Evolutionary conservation across 2,329 filamentous ascomycete genomes (phyloP).

Genomic region (Colletotrichum sp.): DNA sequence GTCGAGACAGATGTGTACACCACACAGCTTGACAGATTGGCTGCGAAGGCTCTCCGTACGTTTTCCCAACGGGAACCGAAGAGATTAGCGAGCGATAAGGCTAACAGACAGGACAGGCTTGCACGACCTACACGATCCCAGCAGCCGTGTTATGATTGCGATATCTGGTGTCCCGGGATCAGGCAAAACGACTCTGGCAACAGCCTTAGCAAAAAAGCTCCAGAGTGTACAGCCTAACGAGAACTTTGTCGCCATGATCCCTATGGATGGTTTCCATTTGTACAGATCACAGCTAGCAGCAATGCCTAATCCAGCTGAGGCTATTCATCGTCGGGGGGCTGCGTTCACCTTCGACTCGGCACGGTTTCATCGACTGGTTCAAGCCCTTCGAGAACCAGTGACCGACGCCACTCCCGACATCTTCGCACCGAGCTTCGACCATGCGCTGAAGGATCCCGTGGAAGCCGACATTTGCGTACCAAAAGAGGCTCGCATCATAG

Average conservation of each 20-base stretch:
- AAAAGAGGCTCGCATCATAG: not conserved
- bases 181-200: not conserved
- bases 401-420: not conserved
- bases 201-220: not conserved
- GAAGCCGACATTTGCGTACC: not conserved
- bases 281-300: not conserved
- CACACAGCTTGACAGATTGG: not conserved
- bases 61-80: rapidly evolving
- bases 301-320: not conserved
- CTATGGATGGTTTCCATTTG: not conserved
- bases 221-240: not conserved
- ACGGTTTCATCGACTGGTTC: not conserved
- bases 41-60: not conserved
- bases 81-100: rapidly evolving
- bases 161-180: not conserved
- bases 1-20: not conserved
- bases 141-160: not conserved
- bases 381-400: not conserved
- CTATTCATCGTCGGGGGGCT: not conserved
- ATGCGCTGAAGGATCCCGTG: not conserved
- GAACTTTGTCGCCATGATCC: not conserved
- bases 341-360: not conserved
- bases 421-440: not conserved
- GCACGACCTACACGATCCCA: not conserved
- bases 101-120: not conserved